Evolutionary conservation across 352 stramenopile genomes (phyloP).

Genomic region (Phytophthora aleatoria): DNA sequence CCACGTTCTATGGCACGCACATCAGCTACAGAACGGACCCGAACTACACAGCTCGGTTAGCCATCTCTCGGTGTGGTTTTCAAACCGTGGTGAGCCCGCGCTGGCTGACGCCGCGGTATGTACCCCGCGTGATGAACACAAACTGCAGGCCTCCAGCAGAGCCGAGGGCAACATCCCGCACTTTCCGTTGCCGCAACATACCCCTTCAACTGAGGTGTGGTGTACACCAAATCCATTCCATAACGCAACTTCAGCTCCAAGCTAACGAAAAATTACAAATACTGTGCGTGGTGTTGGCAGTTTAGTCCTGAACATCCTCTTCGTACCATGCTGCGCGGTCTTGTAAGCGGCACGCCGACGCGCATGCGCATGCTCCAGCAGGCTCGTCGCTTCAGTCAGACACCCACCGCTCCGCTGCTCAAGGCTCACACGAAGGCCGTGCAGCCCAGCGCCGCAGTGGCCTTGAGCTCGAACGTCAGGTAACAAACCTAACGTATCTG

Average conservation of each 20-base stretch:
- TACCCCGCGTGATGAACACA: not conserved
- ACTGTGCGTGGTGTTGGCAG: too few relatives aligned
- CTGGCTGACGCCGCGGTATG: not conserved
- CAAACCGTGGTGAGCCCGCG: not conserved
- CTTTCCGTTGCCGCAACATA: not conserved
- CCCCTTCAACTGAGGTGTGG: constrained; percentile 18
- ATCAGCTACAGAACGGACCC: too few relatives aligned
- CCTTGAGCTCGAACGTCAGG: constrained; percentile 10
- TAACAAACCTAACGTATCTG: constrained; percentile 13
- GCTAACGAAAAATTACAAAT: not conserved
- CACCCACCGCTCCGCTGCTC: not conserved
- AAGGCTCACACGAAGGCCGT: constrained; percentile 6
- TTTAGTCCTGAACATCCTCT: not conserved
- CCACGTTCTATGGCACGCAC: not conserved
- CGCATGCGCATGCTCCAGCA: constrained; percentile 12
- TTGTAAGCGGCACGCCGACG: constrained; percentile 2
- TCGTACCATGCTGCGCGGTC: constrained; percentile 14
- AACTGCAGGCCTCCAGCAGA: too few relatives aligned
- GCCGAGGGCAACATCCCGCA: too few relatives aligned
- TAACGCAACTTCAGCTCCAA: not conserved
- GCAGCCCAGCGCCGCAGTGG: constrained; percentile 3
- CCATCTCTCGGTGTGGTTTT: not conserved
- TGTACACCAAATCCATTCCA: not conserved
- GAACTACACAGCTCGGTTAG: not conserved
- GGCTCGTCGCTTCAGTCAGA: constrained; percentile 18